Conservation (phyloP, 192 early-diverging fungal genomes). For the Gonapodya prolifera region DNA sequence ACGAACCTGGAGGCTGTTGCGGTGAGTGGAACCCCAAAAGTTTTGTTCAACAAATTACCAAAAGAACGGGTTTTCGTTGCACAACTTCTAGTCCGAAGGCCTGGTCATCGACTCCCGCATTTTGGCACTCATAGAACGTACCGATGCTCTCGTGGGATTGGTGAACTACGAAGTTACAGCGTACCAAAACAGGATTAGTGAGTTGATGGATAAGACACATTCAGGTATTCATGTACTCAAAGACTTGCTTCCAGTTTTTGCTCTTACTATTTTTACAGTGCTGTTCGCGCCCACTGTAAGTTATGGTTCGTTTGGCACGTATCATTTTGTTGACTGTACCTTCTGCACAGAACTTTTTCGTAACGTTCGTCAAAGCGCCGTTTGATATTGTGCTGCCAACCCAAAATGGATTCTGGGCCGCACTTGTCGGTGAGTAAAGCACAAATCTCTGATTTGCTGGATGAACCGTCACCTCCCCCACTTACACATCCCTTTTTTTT, state of each 20-base stretch:
- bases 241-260: neutral
- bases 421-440: neutral
- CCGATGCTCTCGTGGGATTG: neutral
- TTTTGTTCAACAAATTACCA: too few species aligned
- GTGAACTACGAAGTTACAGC: conserved; percentile 1
- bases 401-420: neutral
- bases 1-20: conserved; percentile 1
- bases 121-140: neutral
- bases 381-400: neutral
- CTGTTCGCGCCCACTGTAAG: neutral
- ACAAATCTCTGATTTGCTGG: too few species aligned
- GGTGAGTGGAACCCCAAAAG: too few species aligned
- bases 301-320: neutral
- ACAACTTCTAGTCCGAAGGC: neutral
- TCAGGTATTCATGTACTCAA: neutral
- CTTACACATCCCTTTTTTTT: too few species aligned
- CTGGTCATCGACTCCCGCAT: neutral
- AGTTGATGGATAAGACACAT: too few species aligned
- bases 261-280: neutral
- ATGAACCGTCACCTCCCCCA: too few species aligned
- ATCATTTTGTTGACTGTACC: neutral
- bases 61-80: too few species aligned
- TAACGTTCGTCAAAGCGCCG: neutral
- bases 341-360: neutral
- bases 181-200: conserved; percentile 1